phyloP scores from a whole-genome alignment of 768 basidiomycete species.

The Rhizopogon vesiculosus region DNA sequence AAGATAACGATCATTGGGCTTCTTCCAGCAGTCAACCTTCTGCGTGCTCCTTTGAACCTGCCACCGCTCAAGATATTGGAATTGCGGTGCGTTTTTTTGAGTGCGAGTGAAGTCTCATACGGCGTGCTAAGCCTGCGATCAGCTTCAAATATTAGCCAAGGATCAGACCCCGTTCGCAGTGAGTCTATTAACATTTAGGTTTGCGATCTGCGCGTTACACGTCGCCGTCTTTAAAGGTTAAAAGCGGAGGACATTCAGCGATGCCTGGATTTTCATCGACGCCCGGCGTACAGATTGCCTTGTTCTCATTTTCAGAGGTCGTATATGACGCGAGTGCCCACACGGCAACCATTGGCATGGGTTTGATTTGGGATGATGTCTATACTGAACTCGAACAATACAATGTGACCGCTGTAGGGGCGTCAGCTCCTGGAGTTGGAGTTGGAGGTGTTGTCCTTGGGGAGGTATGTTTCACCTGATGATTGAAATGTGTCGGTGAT shows the following conservation, averaged over 20 bases:
- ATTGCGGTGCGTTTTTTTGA: slow-evolving; percentile 32
- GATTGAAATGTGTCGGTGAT: neutral
- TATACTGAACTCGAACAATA: slow-evolving; percentile 38
- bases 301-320: slow-evolving; percentile 44
- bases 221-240: slow-evolving; percentile 37
- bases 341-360: slow-evolving; percentile 34
- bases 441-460: slow-evolving; percentile 55
- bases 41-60: slow-evolving; percentile 56
- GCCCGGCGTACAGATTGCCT: slow-evolving; percentile 51
- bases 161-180: slow-evolving; percentile 53
- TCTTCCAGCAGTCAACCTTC: slow-evolving; percentile 41
- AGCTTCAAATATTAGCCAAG: slow-evolving; percentile 45
- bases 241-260: slow-evolving; percentile 55
- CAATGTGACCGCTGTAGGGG: slow-evolving; percentile 54
- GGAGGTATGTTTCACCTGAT: slow-evolving; percentile 34
- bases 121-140: neutral
- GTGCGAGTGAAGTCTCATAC: neutral
- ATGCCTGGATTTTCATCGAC: slow-evolving; percentile 62
- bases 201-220: neutral
- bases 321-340: slow-evolving; percentile 32
- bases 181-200: neutral
- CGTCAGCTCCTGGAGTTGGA: slow-evolving; percentile 50
- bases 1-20: slow-evolving; percentile 49
- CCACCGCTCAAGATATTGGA: slow-evolving; percentile 45
- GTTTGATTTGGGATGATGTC: slow-evolving; percentile 58